Conservation (phyloP, 495 filamentous ascomycete genomes). For the Glarea lozoyensis region DNA sequence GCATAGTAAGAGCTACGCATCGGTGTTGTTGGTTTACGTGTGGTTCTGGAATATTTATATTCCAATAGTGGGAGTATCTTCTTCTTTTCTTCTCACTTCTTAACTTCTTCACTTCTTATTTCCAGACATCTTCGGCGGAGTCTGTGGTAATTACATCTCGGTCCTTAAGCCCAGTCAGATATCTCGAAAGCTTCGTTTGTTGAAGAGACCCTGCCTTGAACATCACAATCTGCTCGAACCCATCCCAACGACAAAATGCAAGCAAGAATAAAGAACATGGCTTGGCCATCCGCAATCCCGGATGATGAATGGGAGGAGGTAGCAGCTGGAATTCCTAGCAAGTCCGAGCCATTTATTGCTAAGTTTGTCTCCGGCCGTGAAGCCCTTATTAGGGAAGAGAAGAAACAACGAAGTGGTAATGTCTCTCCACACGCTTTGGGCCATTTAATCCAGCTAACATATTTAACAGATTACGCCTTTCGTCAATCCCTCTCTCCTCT, state of each 20-base stretch:
- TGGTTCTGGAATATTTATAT: background rate
- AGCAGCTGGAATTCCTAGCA: conserved; percentile 39
- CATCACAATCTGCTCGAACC: too few relatives aligned
- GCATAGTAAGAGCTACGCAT: background rate
- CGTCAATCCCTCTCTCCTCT: conserved; percentile 63
- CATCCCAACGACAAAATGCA: conserved; percentile 8
- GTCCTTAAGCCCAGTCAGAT: too few relatives aligned
- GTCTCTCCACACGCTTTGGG: background rate
- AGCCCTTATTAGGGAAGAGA: conserved; percentile 70
- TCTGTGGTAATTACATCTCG: too few relatives aligned
- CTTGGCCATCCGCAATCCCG: conserved; percentile 20
- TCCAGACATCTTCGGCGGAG: too few relatives aligned
- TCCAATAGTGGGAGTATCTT: too few relatives aligned
- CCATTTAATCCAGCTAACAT: conserved; percentile 3
- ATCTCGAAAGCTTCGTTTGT: background rate
- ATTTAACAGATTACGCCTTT: conserved; percentile 43
- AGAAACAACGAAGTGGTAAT: conserved; percentile 69
- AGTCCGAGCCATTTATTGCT: conserved; percentile 64
- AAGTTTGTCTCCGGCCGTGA: conserved; percentile 71
- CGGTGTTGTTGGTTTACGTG: background rate
- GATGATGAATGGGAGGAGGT: conserved; percentile 48
- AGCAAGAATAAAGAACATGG: conserved; percentile 14
- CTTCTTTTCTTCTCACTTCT: too few relatives aligned
- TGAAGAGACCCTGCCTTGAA: background rate
- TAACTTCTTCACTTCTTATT: too few relatives aligned